phyloP scores from a whole-genome alignment of 768 basidiomycete genomes.

The Porpolomopsis calyptriformis region DNA sequence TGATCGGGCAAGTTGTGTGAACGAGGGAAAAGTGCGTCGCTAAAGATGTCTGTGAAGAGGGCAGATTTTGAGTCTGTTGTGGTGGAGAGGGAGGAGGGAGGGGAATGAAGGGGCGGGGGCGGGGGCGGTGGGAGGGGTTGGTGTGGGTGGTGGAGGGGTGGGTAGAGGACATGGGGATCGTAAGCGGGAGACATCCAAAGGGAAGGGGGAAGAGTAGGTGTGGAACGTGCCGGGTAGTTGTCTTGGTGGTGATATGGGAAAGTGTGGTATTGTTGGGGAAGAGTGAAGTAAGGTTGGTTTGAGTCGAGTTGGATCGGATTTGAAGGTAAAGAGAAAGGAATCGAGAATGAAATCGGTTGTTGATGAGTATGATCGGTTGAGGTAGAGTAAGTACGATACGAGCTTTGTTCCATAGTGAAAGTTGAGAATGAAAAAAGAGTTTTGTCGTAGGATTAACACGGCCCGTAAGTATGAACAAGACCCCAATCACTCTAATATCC shows the following conservation, averaged over 20 bases:
- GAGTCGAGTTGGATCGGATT: no score
- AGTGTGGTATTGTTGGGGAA: neutral
- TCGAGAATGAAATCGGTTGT: neutral
- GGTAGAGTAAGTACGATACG: no score
- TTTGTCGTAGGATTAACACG: neutral
- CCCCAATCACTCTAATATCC: conserved; percentile 46
- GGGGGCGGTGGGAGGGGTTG: conserved; percentile 28
- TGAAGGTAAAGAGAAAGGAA: conserved; percentile 1
- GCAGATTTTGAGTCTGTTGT: conserved; percentile 47
- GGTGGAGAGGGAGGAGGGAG: conserved; percentile 33
- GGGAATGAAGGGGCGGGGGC: conserved; percentile 26
- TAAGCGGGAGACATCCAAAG: conserved; percentile 77
- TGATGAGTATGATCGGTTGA: no score
- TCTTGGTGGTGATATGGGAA: conserved; percentile 19
- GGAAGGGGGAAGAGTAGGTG: conserved; percentile 55
- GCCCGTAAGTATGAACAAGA: neutral
- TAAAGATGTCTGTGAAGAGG: conserved; percentile 59
- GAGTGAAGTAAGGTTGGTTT: no score
- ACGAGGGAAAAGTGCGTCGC: conserved; percentile 51
- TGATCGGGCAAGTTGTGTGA: conserved; percentile 28
- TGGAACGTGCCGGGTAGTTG: conserved; percentile 49
- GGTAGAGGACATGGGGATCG: no score
- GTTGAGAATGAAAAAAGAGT: neutral
- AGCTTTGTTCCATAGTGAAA: no score
- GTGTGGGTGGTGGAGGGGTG: conserved; percentile 31